These are phyloP conservation scores for Leishmania martiniquensis DNA, from an alignment of 208 protist species.

Conservation along the genomic window DNA sequence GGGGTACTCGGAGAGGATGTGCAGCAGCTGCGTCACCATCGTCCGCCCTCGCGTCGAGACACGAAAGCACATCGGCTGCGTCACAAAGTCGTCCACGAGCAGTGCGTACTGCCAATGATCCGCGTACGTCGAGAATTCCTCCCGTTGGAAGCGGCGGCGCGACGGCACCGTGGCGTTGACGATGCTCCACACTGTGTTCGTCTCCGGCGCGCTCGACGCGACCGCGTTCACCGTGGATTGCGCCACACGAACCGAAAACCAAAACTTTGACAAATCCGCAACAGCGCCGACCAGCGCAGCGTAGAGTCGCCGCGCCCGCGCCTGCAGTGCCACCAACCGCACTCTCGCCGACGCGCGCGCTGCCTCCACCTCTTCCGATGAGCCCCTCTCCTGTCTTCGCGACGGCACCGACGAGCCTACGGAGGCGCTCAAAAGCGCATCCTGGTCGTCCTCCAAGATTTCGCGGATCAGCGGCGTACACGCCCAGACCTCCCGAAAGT, in stretches of 20 bases:
- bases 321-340: constrained; percentile 15
- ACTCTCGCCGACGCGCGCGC: neutral
- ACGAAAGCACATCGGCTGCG: constrained; percentile 48
- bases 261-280: constrained; percentile 66
- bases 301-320: constrained; percentile 36
- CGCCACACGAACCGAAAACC: constrained; percentile 25
- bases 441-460: constrained; percentile 44
- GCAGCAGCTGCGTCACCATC: constrained; percentile 68
- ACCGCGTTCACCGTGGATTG: constrained; percentile 33
- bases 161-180: constrained; percentile 50
- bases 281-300: constrained; percentile 66
- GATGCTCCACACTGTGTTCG: constrained; percentile 42
- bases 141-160: constrained; percentile 59
- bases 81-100: constrained; percentile 76
- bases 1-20: constrained; percentile 58
- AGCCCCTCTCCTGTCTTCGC: neutral
- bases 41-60: constrained; percentile 34
- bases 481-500: constrained; percentile 63
- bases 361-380: constrained; percentile 1
- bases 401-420: constrained; percentile 12
- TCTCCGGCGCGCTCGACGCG: constrained; percentile 31
- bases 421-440: constrained; percentile 18
- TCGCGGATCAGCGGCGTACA: constrained; percentile 44
- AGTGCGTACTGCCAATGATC: constrained; percentile 84
- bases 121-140: constrained; percentile 52